Evolutionary conservation across 129 eudicot genomes (phyloP).

Genomic region (Arctium lappa): DNA sequence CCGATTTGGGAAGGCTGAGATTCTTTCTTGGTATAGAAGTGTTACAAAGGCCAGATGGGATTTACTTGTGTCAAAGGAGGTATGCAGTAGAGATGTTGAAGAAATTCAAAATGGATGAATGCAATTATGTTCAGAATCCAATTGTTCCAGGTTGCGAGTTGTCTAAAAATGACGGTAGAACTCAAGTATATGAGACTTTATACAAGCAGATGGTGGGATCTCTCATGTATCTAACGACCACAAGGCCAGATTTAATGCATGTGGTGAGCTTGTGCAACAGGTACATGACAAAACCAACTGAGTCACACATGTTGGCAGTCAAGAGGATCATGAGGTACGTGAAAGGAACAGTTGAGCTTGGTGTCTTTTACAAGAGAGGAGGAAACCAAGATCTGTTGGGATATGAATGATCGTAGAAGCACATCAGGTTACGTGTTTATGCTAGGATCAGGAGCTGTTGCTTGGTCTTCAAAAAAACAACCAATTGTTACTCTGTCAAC

Average conservation of each 20-base stretch:
- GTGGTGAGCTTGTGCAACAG: too few relatives aligned
- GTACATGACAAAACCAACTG: too few relatives aligned
- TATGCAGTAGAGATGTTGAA: neutral
- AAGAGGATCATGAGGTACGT: neutral
- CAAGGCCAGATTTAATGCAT: neutral
- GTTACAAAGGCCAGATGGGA: neutral
- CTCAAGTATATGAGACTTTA: neutral
- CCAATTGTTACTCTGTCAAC: too few relatives aligned
- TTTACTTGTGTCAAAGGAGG: neutral
- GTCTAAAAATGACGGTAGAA: too few relatives aligned
- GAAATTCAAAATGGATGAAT: too few relatives aligned
- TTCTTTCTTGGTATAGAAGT: too few relatives aligned
- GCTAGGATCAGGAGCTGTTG: neutral
- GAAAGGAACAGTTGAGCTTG: neutral
- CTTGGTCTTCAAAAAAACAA: too few relatives aligned
- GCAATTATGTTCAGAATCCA: too few relatives aligned
- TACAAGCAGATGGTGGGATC: neutral
- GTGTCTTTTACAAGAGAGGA: neutral
- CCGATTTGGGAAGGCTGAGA: too few relatives aligned
- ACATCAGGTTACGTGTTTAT: neutral
- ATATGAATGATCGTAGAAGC: neutral
- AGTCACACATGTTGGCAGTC: too few relatives aligned
- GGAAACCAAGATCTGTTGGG: neutral
- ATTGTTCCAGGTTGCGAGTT: too few relatives aligned
- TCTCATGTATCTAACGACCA: neutral